phyloP scores from a whole-genome alignment of 305 asterid species.

The Fraxinus ornus region DNA sequence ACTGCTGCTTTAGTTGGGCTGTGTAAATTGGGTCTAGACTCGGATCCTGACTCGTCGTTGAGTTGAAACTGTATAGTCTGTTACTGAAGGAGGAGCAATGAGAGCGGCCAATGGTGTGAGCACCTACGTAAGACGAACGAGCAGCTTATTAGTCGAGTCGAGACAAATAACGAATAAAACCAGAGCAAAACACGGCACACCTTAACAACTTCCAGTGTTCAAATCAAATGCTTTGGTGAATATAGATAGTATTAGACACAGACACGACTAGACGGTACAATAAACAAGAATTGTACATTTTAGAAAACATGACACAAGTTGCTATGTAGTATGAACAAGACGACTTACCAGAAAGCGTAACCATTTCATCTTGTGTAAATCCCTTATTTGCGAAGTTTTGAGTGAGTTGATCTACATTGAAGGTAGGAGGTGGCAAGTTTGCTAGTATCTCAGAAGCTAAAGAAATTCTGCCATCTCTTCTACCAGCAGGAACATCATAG shows the following conservation, averaged over 20 bases:
- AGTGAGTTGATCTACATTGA: constrained; percentile 52
- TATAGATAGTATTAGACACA: no score
- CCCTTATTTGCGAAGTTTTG: constrained; percentile 54
- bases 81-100: constrained; percentile 49
- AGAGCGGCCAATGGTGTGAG: constrained; percentile 64
- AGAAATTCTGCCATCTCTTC: constrained; percentile 74
- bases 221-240: background rate
- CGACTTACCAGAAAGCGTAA: constrained; percentile 70
- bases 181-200: background rate
- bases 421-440: constrained; percentile 54
- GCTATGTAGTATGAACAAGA: no score
- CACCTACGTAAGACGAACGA: constrained; percentile 39
- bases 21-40: constrained; percentile 44
- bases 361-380: constrained; percentile 75
- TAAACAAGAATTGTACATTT: no score
- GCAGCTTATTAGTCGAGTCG: no score
- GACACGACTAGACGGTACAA: no score
- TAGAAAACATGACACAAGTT: no score
- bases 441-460: constrained; percentile 37
- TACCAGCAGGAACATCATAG: constrained; percentile 70
- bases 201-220: background rate
- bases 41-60: constrained; percentile 38
- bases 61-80: constrained; percentile 50
- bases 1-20: constrained; percentile 39
- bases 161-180: background rate